Percentiles rank a stretch among this genome's conserved stretches.
Evolutionary conservation across 495 filamentous ascomycete species (phyloP).

Genomic region (Aspergillus avenaceus): DNA sequence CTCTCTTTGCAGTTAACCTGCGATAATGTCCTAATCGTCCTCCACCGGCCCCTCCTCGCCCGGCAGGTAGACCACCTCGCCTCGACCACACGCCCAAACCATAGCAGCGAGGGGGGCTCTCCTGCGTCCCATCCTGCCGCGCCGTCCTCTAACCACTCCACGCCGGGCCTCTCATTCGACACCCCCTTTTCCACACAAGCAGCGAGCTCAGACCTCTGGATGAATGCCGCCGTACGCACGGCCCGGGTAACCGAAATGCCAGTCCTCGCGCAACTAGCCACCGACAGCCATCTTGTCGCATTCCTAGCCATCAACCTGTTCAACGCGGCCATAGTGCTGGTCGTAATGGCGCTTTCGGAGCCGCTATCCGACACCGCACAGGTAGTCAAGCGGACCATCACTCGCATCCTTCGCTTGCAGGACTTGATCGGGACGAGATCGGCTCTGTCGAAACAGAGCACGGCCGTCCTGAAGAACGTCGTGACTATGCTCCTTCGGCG

Average conservation of each 20-base stretch:
- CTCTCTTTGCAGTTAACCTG: slow-evolving; percentile 30
- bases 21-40: slow-evolving; percentile 31
- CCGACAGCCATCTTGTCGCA: slow-evolving; percentile 28
- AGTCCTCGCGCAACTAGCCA: slow-evolving; percentile 21
- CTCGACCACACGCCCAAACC: slow-evolving; percentile 1
- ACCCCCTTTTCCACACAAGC: background rate
- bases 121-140: background rate
- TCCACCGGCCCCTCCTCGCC: slow-evolving; percentile 29
- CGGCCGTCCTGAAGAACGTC: slow-evolving; percentile 22
- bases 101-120: slow-evolving; percentile 2
- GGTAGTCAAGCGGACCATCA: slow-evolving; percentile 29
- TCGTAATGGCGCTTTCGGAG: slow-evolving; percentile 28
- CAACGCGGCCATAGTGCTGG: slow-evolving; percentile 29
- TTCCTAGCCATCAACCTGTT: slow-evolving; percentile 35
- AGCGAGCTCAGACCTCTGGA: slow-evolving; percentile 21
- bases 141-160: background rate
- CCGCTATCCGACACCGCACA: slow-evolving; percentile 30
- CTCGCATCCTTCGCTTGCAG: slow-evolving; percentile 27
- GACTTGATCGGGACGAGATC: slow-evolving; percentile 24
- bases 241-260: slow-evolving; percentile 24
- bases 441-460: slow-evolving; percentile 28
- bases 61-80: slow-evolving; percentile 22
- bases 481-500: slow-evolving; percentile 21
- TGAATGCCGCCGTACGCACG: slow-evolving; percentile 27
- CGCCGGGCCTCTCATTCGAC: slow-evolving; percentile 2